phyloP scores from a whole-genome alignment of 2,329 filamentous ascomycete species.

The Verruconis gallopava region DNA sequence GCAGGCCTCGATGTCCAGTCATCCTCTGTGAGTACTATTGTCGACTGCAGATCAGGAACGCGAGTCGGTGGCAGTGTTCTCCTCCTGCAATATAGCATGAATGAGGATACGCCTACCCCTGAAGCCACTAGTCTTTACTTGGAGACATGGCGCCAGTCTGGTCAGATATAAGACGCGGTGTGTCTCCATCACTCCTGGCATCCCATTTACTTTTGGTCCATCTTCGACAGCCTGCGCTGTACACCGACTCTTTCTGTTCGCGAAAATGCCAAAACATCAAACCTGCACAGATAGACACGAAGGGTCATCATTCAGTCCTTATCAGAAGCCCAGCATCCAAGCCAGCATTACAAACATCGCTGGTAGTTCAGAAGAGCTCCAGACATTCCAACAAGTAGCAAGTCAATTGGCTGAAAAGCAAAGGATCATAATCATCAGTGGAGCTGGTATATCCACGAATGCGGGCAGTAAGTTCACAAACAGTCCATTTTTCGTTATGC shows the following conservation, averaged over 20 bases:
- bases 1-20: constrained; percentile 3
- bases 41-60: constrained; percentile 5
- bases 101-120: constrained; percentile 8
- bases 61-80: constrained; percentile 7
- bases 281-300: background rate
- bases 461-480: constrained; percentile 6
- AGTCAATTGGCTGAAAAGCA: constrained; percentile 3
- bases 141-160: constrained; percentile 4
- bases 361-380: constrained; percentile 1
- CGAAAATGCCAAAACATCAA: constrained; percentile 4
- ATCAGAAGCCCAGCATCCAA: constrained; percentile 2
- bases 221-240: constrained; percentile 3
- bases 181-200: constrained; percentile 2
- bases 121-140: background rate
- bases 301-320: constrained; percentile 1
- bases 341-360: background rate
- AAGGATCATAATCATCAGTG: constrained; percentile 8
- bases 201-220: constrained; percentile 7
- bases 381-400: constrained; percentile 1
- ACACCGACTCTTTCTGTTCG: constrained; percentile 2
- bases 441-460: constrained; percentile 8
- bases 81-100: constrained; percentile 4
- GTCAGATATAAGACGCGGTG: constrained; percentile 7
- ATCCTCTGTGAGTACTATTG: constrained; percentile 3
- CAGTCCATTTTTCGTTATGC: background rate